Evolutionary conservation across 805 yeast genomes (phyloP).

Genomic region (Candida succiphila): DNA sequence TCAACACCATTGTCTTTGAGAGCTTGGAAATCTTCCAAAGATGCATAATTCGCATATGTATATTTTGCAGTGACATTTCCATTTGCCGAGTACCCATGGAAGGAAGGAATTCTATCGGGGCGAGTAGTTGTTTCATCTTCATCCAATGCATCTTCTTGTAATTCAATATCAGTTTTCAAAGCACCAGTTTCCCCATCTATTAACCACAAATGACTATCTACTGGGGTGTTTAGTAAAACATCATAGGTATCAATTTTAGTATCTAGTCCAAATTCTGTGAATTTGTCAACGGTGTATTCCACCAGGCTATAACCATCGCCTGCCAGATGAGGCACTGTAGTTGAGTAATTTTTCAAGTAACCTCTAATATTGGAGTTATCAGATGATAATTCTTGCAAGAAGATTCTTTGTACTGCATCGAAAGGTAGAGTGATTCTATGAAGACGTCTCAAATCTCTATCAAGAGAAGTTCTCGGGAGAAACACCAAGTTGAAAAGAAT

Average conservation of each 20-base stretch:
- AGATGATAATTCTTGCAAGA: conserved; percentile 27
- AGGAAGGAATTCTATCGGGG: conserved; percentile 34
- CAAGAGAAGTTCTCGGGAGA: conserved; percentile 75
- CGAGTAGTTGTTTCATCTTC: conserved; percentile 31
- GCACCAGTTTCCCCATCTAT: conserved; percentile 21
- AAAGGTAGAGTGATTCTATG: conserved; percentile 58
- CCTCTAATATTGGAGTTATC: conserved; percentile 19
- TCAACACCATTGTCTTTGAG: conserved; percentile 31
- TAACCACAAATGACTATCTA: conserved; percentile 31
- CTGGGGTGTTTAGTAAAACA: conserved; percentile 43
- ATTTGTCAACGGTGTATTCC: conserved; percentile 39
- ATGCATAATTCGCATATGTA: conserved; percentile 55
- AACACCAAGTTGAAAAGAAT: conserved; percentile 57
- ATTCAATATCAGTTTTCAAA: conserved; percentile 34
- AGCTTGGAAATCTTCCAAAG: conserved; percentile 38
- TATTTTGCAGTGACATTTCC: conserved; percentile 49
- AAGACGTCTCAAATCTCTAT: conserved; percentile 69
- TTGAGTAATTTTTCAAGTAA: conserved; percentile 16
- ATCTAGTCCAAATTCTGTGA: conserved; percentile 40
- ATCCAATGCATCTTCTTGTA: conserved; percentile 36
- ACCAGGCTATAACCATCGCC: conserved; percentile 35
- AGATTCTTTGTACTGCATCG: conserved; percentile 60
- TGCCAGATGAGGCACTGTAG: conserved; percentile 29
- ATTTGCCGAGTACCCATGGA: conserved; percentile 55
- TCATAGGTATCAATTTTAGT: conserved; percentile 46